A percentile compares a stretch with the other conserved stretches of the same genome.
These are phyloP conservation scores for Pythium pyrilobum DNA, from an alignment of 352 stramenopile species.

Conservation along the genomic window DNA sequence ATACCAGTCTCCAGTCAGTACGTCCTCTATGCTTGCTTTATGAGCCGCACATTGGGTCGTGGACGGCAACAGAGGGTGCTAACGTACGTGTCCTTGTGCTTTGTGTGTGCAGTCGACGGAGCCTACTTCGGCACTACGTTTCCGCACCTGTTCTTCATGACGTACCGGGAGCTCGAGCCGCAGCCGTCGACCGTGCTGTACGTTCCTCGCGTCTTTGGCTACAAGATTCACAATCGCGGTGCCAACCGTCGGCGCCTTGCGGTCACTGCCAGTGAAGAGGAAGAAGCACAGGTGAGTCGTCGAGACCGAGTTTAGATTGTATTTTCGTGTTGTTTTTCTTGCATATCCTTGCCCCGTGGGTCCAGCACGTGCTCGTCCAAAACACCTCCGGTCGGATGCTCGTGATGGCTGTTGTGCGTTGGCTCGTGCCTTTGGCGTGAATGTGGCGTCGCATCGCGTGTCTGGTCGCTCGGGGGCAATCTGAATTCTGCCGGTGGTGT, in stretches of 20 bases:
- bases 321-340: slow-evolving; percentile 10
- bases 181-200: slow-evolving; percentile 79
- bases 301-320: neutral
- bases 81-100: neutral
- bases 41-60: neutral
- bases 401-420: slow-evolving; percentile 26
- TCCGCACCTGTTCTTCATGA: slow-evolving; percentile 98
- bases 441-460: slow-evolving; percentile 30
- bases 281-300: slow-evolving; percentile 73
- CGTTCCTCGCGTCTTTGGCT: slow-evolving; percentile 89
- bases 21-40: slow-evolving; percentile 11
- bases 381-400: slow-evolving; percentile 25
- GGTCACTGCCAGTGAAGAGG: slow-evolving; percentile 75
- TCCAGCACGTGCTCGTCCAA: slow-evolving; percentile 21
- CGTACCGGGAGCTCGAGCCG: slow-evolving; percentile 92
- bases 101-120: slow-evolving; percentile 79
- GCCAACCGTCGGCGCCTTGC: slow-evolving; percentile 78
- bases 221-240: slow-evolving; percentile 89
- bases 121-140: slow-evolving; percentile 99
- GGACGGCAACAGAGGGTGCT: too few species aligned
- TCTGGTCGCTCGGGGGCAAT: slow-evolving; percentile 3
- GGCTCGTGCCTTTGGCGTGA: slow-evolving; percentile 28
- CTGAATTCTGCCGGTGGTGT: slow-evolving; percentile 22
- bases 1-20: slow-evolving; percentile 82
- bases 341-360: slow-evolving; percentile 13